Conservation (phyloP, 306 rosid species). For the Pterocarpus santalinus region DNA sequence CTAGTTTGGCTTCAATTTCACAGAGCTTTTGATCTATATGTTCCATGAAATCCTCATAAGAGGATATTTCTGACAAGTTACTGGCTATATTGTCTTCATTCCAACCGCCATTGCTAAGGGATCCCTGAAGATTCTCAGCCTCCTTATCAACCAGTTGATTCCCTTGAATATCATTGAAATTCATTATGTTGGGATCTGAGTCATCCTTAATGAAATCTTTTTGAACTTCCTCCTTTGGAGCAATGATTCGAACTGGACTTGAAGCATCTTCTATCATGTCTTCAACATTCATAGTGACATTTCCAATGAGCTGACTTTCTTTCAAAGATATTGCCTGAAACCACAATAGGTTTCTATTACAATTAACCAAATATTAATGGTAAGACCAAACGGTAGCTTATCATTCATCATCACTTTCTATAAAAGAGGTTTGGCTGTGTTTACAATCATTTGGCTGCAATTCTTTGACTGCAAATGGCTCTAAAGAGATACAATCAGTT, state of each 20-base stretch:
- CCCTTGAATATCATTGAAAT: conserved; percentile 49
- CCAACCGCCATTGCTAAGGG: conserved; percentile 26
- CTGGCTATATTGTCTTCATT: conserved; percentile 53
- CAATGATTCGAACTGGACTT: conserved; percentile 73
- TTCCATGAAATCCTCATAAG: conserved; percentile 73
- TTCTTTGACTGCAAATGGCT: background rate
- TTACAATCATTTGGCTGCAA: background rate
- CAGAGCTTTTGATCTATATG: conserved; percentile 70
- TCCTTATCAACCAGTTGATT: conserved; percentile 49
- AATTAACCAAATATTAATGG: background rate
- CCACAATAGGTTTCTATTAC: conserved; percentile 47
- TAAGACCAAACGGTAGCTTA: conserved; percentile 1
- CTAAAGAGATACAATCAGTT: background rate
- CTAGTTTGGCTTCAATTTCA: conserved; percentile 79
- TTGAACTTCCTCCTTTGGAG: conserved; percentile 60
- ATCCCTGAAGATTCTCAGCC: conserved; percentile 45
- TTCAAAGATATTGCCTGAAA: conserved; percentile 86
- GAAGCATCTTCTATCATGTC: conserved; percentile 56
- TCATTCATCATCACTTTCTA: conserved; percentile 7
- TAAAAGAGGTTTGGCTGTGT: background rate
- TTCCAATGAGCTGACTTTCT: conserved; percentile 84
- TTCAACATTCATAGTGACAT: conserved; percentile 71
- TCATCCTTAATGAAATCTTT: conserved; percentile 49
- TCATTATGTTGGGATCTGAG: conserved; percentile 39
- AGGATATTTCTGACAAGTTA: conserved; percentile 57